Evolutionary conservation across 192 early-diverging fungal genomes (phyloP).

Genomic region (Backusella morwellensis): DNA sequence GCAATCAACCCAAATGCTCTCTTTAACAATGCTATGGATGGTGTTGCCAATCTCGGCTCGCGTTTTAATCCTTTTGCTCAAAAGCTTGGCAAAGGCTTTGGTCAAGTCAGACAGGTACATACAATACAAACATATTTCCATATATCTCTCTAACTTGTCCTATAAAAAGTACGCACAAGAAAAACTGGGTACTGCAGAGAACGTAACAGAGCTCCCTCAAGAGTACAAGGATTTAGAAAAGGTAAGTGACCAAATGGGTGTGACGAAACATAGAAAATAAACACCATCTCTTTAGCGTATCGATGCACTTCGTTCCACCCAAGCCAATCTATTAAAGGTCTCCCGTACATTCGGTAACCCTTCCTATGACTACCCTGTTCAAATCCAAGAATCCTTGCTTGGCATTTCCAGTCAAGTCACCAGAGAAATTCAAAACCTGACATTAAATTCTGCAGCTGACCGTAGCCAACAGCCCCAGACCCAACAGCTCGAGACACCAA

Average conservation of each 20-base stretch:
- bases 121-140: too few species aligned
- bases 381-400: conserved; percentile 64
- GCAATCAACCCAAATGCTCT: conserved; percentile 32
- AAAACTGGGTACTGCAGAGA: conserved; percentile 72
- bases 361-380: conserved; percentile 76
- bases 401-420: conserved; percentile 72
- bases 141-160: too few species aligned
- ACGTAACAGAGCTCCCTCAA: conserved; percentile 89
- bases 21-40: conserved; percentile 42
- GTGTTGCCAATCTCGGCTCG: conserved; percentile 46
- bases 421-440: conserved; percentile 57
- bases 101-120: conserved; percentile 54
- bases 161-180: conserved; percentile 82
- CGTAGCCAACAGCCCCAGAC: conserved; percentile 32
- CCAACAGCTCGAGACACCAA: conserved; percentile 42
- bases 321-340: conserved; percentile 70
- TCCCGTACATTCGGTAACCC: conserved; percentile 69
- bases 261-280: background rate
- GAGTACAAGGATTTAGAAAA: conserved; percentile 93
- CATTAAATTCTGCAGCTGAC: conserved; percentile 41
- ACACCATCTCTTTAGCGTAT: conserved; percentile 55
- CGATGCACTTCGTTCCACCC: conserved; percentile 67
- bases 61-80: conserved; percentile 55
- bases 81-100: conserved; percentile 48
- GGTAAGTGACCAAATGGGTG: conserved; percentile 42